Percentiles rank a stretch among this genome's conserved stretches.
Evolutionary conservation across 192 early-diverging fungal species (phyloP).

Genomic region (Rhizoclosmatium globosum): DNA sequence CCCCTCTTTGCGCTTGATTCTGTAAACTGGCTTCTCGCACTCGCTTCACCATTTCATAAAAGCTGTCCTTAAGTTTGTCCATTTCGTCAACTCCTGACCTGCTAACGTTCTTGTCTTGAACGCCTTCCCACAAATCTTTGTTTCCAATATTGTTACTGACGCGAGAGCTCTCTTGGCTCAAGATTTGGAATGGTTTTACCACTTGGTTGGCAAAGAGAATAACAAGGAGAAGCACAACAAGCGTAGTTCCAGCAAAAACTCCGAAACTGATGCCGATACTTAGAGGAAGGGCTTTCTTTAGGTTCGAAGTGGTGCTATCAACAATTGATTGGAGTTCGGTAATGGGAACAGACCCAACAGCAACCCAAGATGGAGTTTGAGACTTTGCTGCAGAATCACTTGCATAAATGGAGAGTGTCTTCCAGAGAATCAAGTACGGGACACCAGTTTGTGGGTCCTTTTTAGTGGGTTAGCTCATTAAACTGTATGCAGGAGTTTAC

Average conservation of each 20-base stretch:
- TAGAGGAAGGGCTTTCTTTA: conserved; percentile 16
- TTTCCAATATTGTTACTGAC: conserved; percentile 48
- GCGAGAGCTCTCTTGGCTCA: conserved; percentile 31
- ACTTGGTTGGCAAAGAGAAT: conserved; percentile 22
- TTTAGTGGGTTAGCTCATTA: not conserved
- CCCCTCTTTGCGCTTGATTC: not conserved
- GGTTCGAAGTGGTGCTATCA: conserved; percentile 26
- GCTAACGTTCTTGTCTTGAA: not conserved
- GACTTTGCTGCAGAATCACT: not conserved
- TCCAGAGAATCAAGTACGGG: conserved; percentile 41
- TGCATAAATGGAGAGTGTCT: conserved; percentile 28
- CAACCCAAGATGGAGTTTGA: conserved; percentile 22
- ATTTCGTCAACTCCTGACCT: conserved; percentile 39
- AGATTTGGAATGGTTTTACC: conserved; percentile 28
- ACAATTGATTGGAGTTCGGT: conserved; percentile 40
- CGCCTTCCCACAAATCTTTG: conserved; percentile 41
- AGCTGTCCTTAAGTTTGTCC: conserved; percentile 37
- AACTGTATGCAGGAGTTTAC: too few relatives aligned
- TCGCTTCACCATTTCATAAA: conserved; percentile 39
- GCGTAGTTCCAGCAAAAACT: conserved; percentile 36
- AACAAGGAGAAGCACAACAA: conserved; percentile 36
- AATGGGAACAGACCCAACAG: conserved; percentile 38
- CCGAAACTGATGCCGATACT: conserved; percentile 34
- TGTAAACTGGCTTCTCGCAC: conserved; percentile 32
- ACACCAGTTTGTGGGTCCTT: conserved; percentile 29